Percentiles rank a stretch among this genome's conserved stretches.
Conservation (phyloP, 768 basidiomycete genomes). For the Pleurotus djamor region DNA sequence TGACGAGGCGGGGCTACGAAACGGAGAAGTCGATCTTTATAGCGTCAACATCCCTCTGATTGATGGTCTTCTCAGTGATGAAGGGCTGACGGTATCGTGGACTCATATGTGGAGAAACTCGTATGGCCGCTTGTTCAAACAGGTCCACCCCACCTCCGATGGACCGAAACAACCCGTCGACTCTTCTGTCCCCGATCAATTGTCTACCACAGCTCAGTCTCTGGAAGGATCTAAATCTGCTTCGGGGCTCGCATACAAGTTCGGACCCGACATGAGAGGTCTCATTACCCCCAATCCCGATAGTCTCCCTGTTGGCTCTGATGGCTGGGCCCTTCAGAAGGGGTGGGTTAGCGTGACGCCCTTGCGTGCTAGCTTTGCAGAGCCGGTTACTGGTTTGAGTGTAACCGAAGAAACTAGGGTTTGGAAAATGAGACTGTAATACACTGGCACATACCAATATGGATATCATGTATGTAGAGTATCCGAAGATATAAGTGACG, state of each 20-base stretch:
- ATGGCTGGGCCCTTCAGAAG: slow-evolving; percentile 75
- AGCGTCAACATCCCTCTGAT: slow-evolving; percentile 88
- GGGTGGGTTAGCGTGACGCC: slow-evolving; percentile 80
- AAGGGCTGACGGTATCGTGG: slow-evolving; percentile 72
- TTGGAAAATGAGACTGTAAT: slow-evolving; percentile 60
- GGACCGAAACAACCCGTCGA: slow-evolving; percentile 20
- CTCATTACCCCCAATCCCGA: slow-evolving; percentile 61
- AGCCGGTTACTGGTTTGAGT: slow-evolving; percentile 35
- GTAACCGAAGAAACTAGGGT: slow-evolving; percentile 32
- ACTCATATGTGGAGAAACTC: slow-evolving; percentile 84
- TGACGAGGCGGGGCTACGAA: slow-evolving; percentile 55
- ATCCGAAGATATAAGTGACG: too few relatives aligned
- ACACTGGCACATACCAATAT: background rate
- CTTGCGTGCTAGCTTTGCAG: slow-evolving; percentile 71
- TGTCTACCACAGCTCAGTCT: slow-evolving; percentile 5
- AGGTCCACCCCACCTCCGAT: slow-evolving; percentile 22
- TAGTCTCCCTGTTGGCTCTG: slow-evolving; percentile 71
- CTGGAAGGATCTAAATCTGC: slow-evolving; percentile 12
- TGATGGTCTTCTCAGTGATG: slow-evolving; percentile 53
- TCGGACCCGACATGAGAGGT: slow-evolving; percentile 62
- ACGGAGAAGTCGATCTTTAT: slow-evolving; percentile 77
- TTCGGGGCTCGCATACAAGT: slow-evolving; percentile 64
- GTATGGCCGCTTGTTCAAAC: slow-evolving; percentile 79
- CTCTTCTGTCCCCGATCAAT: slow-evolving; percentile 43
- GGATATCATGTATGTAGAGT: background rate